Evolutionary conservation across 768 basidiomycete species (phyloP), one percentile per base, ranked within the genome.

Genomic region (Lepiota brunneoincarnata): DNA sequence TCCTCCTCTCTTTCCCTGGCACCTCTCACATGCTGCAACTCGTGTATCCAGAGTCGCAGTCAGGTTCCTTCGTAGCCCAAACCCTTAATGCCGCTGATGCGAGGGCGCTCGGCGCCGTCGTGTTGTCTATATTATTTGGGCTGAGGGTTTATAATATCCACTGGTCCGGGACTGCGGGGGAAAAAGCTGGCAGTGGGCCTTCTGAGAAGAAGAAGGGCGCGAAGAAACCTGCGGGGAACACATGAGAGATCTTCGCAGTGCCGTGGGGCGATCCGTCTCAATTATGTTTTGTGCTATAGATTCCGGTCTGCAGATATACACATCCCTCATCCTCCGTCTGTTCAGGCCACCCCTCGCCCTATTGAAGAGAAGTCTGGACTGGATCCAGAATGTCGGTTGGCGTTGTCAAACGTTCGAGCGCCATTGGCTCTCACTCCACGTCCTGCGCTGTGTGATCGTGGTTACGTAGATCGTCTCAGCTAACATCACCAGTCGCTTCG

Each of bases 391-490:
- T 10, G 31, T 31, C 31, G 31, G 31, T 31, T 31, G 31, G 31
- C 7, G 7, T 31, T 31, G 7, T 31, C 31, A 10, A 31, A 31
- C 31, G 31, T 6, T 31, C 31, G 31, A 31, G 31, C 11, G 31
- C 31, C 31, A 2, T 2, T 31, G 4, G 4, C 31, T 31, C 31
- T 14, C 12, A 54, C 12, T 35, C 53, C n/a, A 42, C 53, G 23
- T 39, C 53, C 39, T 70, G 69, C 1, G 77, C 74, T 1, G 11
- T 31, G 75, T 75, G 47, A 78, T 77, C 39, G 74, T 69, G 3
- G 76, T 76, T 31, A 80, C 62, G 55, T 72, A 78, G 6, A 80
- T 75, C 2, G 77, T 79, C 57, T 79, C 77, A 0, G 72, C 76
- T 61, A 78, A 56, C 37, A 80, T 75, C 17, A 79, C 67, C 6